Percentiles rank a stretch among this genome's conserved stretches.
Conservation (phyloP, 257 asterid species). For the Anisodus tanguticus region DNA sequence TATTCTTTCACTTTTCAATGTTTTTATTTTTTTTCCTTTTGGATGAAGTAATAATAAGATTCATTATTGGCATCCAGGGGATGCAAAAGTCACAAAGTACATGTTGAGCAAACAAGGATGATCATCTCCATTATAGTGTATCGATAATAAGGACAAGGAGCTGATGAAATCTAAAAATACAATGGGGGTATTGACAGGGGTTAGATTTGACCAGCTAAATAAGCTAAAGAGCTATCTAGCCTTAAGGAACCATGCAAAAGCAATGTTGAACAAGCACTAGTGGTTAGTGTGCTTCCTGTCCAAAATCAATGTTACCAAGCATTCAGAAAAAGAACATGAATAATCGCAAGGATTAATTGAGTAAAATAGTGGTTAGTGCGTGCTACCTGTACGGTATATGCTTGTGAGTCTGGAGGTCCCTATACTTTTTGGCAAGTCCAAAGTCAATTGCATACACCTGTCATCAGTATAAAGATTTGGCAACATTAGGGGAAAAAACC, state of each 20-base stretch:
- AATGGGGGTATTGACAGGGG: background rate
- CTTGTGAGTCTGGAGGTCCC: constrained; percentile 51
- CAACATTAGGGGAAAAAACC: constrained; percentile 14
- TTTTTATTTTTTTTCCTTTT: background rate
- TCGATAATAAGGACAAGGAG: background rate
- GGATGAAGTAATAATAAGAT: background rate
- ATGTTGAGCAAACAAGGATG: background rate
- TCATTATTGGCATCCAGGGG: background rate
- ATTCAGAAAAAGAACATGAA: background rate
- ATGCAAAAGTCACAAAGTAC: background rate
- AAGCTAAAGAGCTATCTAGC: constrained; percentile 17
- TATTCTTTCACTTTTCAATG: background rate
- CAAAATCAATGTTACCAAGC: background rate
- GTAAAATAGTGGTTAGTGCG: background rate
- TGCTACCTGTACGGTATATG: constrained; percentile 52
- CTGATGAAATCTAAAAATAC: background rate
- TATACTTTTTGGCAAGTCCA: constrained; percentile 51
- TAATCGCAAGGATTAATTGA: background rate
- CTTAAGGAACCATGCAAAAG: background rate
- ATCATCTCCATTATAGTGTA: background rate
- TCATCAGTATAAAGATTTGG: constrained; percentile 30
- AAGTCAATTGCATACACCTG: constrained; percentile 49
- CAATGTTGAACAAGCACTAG: background rate
- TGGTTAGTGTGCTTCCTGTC: background rate
- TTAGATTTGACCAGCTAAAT: background rate